These are phyloP conservation scores for Boletus bicolor DNA, from an alignment of 768 basidiomycete species.

Conservation along the genomic window DNA sequence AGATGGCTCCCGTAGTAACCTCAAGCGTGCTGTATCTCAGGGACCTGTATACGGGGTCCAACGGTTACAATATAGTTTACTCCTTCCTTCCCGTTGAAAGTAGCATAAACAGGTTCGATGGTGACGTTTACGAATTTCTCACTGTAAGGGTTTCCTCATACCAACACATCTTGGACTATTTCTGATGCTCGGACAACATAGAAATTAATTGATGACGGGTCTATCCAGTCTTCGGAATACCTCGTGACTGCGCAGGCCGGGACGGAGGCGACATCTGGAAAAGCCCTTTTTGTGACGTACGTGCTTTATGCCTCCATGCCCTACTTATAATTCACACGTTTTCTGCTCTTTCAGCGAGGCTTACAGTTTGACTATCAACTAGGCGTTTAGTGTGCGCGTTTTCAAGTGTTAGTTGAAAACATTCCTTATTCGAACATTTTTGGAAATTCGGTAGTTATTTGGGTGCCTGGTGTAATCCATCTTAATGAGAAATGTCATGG, in stretches of 20 bases:
- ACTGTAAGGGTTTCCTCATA: constrained; percentile 30
- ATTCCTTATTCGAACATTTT: neutral
- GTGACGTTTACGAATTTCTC: constrained; percentile 53
- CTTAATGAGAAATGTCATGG: neutral
- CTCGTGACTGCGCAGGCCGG: constrained; percentile 59
- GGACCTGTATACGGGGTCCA: constrained; percentile 54
- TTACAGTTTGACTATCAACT: constrained; percentile 47
- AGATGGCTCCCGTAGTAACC: neutral
- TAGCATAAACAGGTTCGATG: constrained; percentile 46
- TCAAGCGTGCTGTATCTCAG: constrained; percentile 25
- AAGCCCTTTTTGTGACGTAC: constrained; percentile 52
- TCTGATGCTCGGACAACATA: constrained; percentile 23
- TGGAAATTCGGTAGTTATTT: neutral
- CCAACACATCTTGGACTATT: neutral
- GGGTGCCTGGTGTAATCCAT: neutral
- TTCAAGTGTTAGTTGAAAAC: neutral
- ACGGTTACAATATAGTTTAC: constrained; percentile 51
- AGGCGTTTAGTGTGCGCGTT: constrained; percentile 1
- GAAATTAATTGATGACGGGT: constrained; percentile 49
- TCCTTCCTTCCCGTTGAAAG: constrained; percentile 44
- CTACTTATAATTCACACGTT: neutral
- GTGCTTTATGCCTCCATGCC: constrained; percentile 9
- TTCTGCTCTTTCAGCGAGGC: constrained; percentile 33
- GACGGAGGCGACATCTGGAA: constrained; percentile 60
- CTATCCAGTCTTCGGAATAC: constrained; percentile 51